Base-by-base conservation (phyloP, 768 basidiomycete species). In the Leucocoprinus leucothites region DNA sequence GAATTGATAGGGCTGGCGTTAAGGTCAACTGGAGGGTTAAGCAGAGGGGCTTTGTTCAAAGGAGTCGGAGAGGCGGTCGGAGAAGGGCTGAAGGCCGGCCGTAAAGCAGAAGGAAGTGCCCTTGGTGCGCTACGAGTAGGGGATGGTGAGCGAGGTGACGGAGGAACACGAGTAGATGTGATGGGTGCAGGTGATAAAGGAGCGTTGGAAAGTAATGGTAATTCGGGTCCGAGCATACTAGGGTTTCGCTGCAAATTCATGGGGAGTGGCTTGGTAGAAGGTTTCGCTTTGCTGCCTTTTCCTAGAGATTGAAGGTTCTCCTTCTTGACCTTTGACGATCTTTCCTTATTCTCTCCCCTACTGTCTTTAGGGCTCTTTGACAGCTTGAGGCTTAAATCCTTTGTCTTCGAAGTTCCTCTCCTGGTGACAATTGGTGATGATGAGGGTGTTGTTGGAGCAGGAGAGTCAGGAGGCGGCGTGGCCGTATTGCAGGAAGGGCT, bases 161-260 rank as follows among this genome's bases (percentile, higher is more conserved):
- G 41, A n/a, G 16, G 35, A 13, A 28, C 52, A 51, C 34, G 36
- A 18, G 24, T 47, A 49, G n/a, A n/a, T 46, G 48, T 48, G 47
- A 53, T 28, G 42, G 26, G 54, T 9, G 44, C 55, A 26, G 56
- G 60, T 14, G 57, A 63, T 21, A 40, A 36, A 22, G 57, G 49
- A 28, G 46, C 24, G 14, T 58, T 11, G 4, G 22, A 50, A 22
- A n/a, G 72, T 45, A 67, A 71, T 35, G 84, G 85, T 34, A 87
- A 74, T 65, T 87, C 87, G 53, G 74, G 77, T 36, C 85, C 87
- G 60, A 87, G 80, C 62, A 85, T 85, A 62, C 81, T 85, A 31
- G 84, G 84, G 58, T 84, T 86, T 51, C 81, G 78, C 60, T 77
- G 74, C 31, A 78, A 64, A 60, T 80, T 84, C 77, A 79, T 79